Evolutionary conservation across 106 monocot species (phyloP).

Genomic region (Acanthochlamys bracteata): DNA sequence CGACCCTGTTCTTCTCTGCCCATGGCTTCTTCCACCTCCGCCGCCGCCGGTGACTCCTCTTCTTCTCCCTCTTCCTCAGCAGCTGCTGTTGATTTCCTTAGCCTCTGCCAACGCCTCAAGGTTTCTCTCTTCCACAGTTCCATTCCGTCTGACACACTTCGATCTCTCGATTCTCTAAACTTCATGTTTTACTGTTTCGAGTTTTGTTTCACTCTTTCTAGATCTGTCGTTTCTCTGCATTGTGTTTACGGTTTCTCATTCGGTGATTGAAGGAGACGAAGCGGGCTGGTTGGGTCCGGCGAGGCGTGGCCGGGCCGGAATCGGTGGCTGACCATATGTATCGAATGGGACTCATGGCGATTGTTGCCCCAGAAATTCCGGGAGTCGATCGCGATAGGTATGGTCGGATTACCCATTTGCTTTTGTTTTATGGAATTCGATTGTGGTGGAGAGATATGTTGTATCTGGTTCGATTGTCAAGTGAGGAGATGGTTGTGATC

Average conservation of each 20-base stretch:
- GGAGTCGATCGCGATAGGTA: slow-evolving; percentile 81
- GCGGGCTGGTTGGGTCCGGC: slow-evolving; percentile 78
- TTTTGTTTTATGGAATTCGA: background rate
- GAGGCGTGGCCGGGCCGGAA: slow-evolving; percentile 72
- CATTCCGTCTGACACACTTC: background rate
- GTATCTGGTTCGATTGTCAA: background rate
- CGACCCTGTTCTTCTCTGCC: background rate
- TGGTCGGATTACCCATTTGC: slow-evolving; percentile 1
- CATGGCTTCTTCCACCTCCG: slow-evolving; percentile 5
- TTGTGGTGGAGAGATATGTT: background rate
- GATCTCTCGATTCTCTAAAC: background rate
- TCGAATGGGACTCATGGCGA: slow-evolving; percentile 89
- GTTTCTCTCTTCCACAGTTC: slow-evolving; percentile 1
- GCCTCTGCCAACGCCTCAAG: slow-evolving; percentile 77
- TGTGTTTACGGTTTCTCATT: too few species aligned
- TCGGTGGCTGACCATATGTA: slow-evolving; percentile 99
- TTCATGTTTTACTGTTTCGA: too few species aligned
- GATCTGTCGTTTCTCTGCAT: background rate
- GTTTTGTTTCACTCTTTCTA: background rate
- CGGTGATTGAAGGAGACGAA: slow-evolving; percentile 79
- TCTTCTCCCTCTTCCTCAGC: slow-evolving; percentile 11
- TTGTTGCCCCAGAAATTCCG: slow-evolving; percentile 47
- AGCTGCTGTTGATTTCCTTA: slow-evolving; percentile 63
- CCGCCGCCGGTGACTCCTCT: slow-evolving; percentile 6
- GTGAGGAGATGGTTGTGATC: background rate